Base-by-base conservation (phyloP, 2,329 filamentous ascomycete genomes). In the Ascochyta lentis region DNA sequence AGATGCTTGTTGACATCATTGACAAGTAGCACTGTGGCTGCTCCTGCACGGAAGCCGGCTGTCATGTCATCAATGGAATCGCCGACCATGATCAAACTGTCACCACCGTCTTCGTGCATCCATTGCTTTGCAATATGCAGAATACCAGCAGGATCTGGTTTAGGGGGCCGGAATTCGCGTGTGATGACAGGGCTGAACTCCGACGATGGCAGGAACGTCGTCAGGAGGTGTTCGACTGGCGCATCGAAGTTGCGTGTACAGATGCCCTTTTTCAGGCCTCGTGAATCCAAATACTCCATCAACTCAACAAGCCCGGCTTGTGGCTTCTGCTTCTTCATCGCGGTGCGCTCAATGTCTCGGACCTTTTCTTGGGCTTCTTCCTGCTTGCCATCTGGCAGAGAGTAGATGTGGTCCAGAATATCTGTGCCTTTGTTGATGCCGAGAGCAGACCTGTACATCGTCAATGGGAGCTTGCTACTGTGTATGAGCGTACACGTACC, bases 211-310 rank as follows among this genome's bases (percentile, higher is more conserved):
- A 97, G 81, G 74, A 95, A 95, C 44, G 87, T 95, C 47, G 78
- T 78, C 3, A 97, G 82, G 3, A 96, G 82, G 74, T 93, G 88
- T 42, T 82, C 78, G 1, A 95, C 91, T 6, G 91, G 91, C 7
- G 84, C 79, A 67, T 74, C 91, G 70, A 97, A 98, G 79, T 99
- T 98, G 70, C 95, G 85, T 2, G 95, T 98, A 78, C 93, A 97
- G 61, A 98, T 92, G 15, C 86, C 94, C 76, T 96, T 95, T 64
- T 80, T 86, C 29, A 97, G 74, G 6, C 78, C 75, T 26, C 83
- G 83, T 6, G 77, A 70, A 68, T 95, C 88, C 16, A 98, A 86
- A 73, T 95, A 96, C 53, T 85, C 78, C 90, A 98, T 96, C 47
- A 99, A 82, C 26, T 82, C 76, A 1, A 83, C 77, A 3, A 98